phyloP scores from a whole-genome alignment of 306 rosid species.

The Canavalia ensiformis region DNA sequence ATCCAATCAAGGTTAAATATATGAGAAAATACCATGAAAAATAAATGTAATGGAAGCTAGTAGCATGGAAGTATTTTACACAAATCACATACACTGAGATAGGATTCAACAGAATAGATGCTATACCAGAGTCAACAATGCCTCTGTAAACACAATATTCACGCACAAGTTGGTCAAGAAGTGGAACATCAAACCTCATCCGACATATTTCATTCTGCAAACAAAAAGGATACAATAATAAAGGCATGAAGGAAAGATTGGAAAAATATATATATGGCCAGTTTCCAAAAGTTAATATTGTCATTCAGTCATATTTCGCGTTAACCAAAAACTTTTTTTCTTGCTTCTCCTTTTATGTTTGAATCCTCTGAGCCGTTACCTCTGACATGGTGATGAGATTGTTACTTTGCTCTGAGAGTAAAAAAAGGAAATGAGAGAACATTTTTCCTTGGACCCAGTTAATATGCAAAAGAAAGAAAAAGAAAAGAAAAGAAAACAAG shows the following conservation, averaged over 20 bases:
- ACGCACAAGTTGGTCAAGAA: conserved; percentile 95
- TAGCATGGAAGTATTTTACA: conserved; percentile 27
- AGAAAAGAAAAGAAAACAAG: no score
- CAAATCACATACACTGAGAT: not conserved
- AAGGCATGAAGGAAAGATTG: conserved; percentile 34
- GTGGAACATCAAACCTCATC: conserved; percentile 80
- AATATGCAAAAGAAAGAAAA: not conserved
- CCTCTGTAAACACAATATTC: conserved; percentile 98
- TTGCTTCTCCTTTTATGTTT: conserved; percentile 22
- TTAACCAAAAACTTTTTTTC: conserved; percentile 31
- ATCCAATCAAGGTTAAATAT: conserved; percentile 36
- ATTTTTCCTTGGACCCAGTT: conserved; percentile 23
- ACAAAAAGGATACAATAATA: conserved; percentile 45
- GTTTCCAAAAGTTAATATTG: conserved; percentile 5
- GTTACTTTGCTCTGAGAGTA: conserved; percentile 20
- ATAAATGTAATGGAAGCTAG: not conserved
- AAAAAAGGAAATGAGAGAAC: conserved; percentile 24
- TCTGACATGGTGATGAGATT: conserved; percentile 17
- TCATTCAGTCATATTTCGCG: conserved; percentile 18
- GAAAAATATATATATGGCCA: not conserved
- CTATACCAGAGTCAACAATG: conserved; percentile 79
- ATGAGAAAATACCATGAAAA: conserved; percentile 31
- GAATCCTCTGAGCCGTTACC: conserved; percentile 11
- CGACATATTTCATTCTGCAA: conserved; percentile 94
- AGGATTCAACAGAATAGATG: conserved; percentile 53